Percentiles rank a stretch among this genome's conserved stretches.
Evolutionary conservation across 805 yeast genomes (phyloP).

Genomic region (Kurtzmaniella cleridarum): DNA sequence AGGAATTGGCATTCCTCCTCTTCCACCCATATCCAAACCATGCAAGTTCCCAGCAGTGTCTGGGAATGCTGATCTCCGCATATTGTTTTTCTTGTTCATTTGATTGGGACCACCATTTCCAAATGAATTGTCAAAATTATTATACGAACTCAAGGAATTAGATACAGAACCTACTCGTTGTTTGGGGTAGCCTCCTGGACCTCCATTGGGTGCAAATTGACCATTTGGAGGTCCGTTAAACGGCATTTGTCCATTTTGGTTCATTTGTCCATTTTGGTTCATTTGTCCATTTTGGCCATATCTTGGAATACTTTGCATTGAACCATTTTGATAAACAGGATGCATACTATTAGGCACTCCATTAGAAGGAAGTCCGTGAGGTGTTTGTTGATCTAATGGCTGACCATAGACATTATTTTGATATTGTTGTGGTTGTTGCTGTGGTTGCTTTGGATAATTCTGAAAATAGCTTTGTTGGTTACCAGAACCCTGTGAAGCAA

Average conservation of each 20-base stretch:
- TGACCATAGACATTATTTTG: not conserved
- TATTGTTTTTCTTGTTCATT: slow-evolving; percentile 20
- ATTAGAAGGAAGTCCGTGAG: slow-evolving; percentile 26
- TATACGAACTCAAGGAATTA: slow-evolving; percentile 7
- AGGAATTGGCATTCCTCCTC: slow-evolving; percentile 44
- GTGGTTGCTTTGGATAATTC: slow-evolving; percentile 4
- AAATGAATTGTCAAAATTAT: slow-evolving; percentile 5
- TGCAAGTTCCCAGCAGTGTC: slow-evolving; percentile 24
- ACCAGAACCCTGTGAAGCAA: slow-evolving; percentile 2
- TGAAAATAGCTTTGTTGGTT: not conserved
- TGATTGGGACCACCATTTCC: not conserved
- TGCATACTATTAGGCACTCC: slow-evolving; percentile 20
- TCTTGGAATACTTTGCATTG: slow-evolving; percentile 9
- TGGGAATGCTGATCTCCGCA: slow-evolving; percentile 33
- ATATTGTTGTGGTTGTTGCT: slow-evolving; percentile 1
- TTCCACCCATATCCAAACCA: slow-evolving; percentile 38
- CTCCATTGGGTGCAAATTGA: slow-evolving; percentile 3
- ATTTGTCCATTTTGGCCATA: slow-evolving; percentile 3
- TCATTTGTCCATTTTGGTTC: not conserved
- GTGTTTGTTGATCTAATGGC: slow-evolving; percentile 23
- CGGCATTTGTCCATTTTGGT: slow-evolving; percentile 7
- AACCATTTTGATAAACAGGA: slow-evolving; percentile 17
- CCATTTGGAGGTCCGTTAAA: not conserved
- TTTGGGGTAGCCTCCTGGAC: slow-evolving; percentile 1
- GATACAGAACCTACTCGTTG: slow-evolving; percentile 13